phyloP scores from a whole-genome alignment of 148 eudicot species.

The Chenopodium quinoa region DNA sequence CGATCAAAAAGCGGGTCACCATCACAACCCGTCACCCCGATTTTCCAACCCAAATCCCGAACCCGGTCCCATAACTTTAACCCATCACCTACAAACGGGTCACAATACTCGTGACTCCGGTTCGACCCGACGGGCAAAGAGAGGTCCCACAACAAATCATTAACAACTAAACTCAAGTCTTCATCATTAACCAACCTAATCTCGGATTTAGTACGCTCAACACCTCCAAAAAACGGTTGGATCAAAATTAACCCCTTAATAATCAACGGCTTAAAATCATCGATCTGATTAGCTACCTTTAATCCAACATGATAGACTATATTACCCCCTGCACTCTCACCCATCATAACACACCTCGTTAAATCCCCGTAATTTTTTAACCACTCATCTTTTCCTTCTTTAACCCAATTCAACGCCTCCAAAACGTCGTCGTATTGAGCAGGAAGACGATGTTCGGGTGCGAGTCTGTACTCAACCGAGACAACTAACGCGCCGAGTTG shows the following conservation, averaged over 20 bases:
- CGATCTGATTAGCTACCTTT: not conserved
- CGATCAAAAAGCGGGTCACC: constrained; percentile 41
- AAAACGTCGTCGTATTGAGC: constrained; percentile 45
- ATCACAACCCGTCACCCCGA: constrained; percentile 26
- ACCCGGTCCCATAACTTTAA: constrained; percentile 12
- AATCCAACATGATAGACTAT: constrained; percentile 29
- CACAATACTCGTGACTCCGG: constrained; percentile 39
- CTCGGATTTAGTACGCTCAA: constrained; percentile 39
- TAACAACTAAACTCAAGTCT: constrained; percentile 29
- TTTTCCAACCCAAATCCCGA: constrained; percentile 30
- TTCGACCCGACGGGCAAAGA: constrained; percentile 42
- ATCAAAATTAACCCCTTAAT: constrained; percentile 35
- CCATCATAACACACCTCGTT: constrained; percentile 31
- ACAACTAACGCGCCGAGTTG: constrained; percentile 25
- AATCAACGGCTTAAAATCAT: constrained; percentile 23
- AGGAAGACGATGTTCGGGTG: constrained; percentile 48
- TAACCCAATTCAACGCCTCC: constrained; percentile 38
- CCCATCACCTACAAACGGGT: constrained; percentile 20
- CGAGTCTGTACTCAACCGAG: constrained; percentile 44
- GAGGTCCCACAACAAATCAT: constrained; percentile 52
- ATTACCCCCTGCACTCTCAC: constrained; percentile 52
- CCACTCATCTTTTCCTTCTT: constrained; percentile 32
- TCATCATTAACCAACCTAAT: constrained; percentile 25
- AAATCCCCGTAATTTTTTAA: constrained; percentile 28
- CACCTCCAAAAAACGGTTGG: constrained; percentile 46